Evolutionary conservation across 768 basidiomycete genomes (phyloP).

Genomic region (Fistulinella prunicolor): DNA sequence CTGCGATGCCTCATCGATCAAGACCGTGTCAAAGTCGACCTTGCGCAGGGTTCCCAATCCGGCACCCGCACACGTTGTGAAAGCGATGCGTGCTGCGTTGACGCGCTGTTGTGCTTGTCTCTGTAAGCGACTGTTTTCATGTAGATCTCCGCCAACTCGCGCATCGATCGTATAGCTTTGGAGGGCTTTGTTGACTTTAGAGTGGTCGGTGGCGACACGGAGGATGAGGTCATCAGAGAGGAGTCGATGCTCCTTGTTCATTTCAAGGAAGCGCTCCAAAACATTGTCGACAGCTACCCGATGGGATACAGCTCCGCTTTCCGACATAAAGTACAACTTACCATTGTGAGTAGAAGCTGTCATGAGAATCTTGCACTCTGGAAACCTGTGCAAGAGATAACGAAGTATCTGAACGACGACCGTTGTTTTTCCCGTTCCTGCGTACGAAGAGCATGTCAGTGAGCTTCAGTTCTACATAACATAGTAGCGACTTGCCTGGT

Average conservation of each 20-base stretch:
- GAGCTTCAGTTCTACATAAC: neutral
- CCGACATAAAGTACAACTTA: too few relatives aligned
- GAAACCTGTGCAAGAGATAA: constrained; percentile 34
- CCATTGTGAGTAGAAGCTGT: constrained; percentile 72
- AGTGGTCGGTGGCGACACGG: constrained; percentile 64
- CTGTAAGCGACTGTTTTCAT: constrained; percentile 53
- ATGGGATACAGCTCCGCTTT: too few relatives aligned
- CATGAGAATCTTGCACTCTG: constrained; percentile 54
- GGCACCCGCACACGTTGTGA: constrained; percentile 65
- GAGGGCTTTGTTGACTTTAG: constrained; percentile 55
- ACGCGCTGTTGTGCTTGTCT: constrained; percentile 60
- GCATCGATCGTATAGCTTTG: constrained; percentile 63
- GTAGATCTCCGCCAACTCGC: constrained; percentile 55
- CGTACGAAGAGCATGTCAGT: neutral
- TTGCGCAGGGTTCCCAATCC: constrained; percentile 58
- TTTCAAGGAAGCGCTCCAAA: constrained; percentile 54
- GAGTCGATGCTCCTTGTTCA: constrained; percentile 44
- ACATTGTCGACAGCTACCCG: constrained; percentile 67
- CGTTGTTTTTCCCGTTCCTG: constrained; percentile 71
- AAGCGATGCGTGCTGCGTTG: constrained; percentile 53
- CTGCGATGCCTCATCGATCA: constrained; percentile 72
- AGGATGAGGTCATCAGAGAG: constrained; percentile 56
- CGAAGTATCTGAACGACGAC: constrained; percentile 62
- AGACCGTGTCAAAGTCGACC: constrained; percentile 53
- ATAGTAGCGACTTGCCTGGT: constrained; percentile 41